Evolutionary conservation across 176 grass and related monocot species (phyloP).

Genomic region (sorghum (Sorghum bicolor)): DNA sequence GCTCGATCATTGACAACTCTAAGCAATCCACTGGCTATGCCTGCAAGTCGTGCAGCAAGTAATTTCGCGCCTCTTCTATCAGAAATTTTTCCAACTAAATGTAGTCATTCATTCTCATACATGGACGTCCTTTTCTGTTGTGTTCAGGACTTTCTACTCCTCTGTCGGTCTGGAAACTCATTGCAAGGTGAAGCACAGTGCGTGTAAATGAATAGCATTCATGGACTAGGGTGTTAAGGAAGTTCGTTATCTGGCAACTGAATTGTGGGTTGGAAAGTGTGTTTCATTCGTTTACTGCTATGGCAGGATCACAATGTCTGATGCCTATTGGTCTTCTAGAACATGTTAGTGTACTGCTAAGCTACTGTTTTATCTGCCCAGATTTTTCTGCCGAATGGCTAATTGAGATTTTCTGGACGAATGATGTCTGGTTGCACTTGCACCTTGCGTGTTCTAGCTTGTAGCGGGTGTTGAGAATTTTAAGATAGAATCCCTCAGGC

Average conservation of each 20-base stretch:
- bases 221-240: neutral
- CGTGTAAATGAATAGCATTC: neutral
- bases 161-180: neutral
- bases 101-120: neutral
- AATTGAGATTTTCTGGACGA: neutral
- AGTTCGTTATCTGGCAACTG: neutral
- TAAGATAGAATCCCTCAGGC: neutral
- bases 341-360: neutral
- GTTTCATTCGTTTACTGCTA: neutral
- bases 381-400: neutral
- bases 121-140: neutral
- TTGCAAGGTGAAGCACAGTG: neutral
- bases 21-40: slow-evolving; percentile 44
- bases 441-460: neutral
- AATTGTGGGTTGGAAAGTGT: neutral
- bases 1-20: slow-evolving; percentile 45
- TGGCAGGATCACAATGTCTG: neutral
- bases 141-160: neutral
- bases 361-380: neutral
- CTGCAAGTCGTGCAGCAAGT: slow-evolving; percentile 75
- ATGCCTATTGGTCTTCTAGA: neutral
- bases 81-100: neutral
- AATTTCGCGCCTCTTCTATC: neutral
- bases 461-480: neutral
- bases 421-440: neutral